These are phyloP conservation scores for Xylaria acuta DNA, from an alignment of 495 filamentous ascomycete genomes.

Conservation along the genomic window DNA sequence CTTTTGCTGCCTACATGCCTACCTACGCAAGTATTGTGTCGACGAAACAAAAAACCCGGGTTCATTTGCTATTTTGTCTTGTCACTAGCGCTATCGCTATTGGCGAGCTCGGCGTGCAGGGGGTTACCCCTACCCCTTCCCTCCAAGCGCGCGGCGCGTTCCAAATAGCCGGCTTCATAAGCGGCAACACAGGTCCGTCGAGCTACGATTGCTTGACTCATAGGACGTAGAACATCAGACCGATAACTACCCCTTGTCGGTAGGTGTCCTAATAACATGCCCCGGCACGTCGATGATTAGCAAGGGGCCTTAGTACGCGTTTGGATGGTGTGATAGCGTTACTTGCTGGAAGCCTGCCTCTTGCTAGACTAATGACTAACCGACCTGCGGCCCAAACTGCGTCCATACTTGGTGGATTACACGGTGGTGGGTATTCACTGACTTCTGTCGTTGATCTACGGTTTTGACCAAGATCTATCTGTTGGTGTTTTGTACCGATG, in stretches of 20 bases:
- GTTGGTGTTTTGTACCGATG: background rate
- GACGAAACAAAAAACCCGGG: background rate
- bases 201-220: too few relatives aligned
- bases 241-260: too few relatives aligned
- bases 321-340: background rate
- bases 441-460: background rate
- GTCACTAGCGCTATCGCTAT: too few relatives aligned
- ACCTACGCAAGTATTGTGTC: background rate
- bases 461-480: background rate
- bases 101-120: background rate
- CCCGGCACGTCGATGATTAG: background rate
- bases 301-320: conserved; percentile 5
- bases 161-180: conserved; percentile 14
- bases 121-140: background rate
- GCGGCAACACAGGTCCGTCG: conserved; percentile 10
- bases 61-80: background rate
- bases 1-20: background rate
- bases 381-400: conserved; percentile 1
- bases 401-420: background rate
- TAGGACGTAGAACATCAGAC: background rate
- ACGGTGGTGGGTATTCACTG: background rate
- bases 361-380: conserved; percentile 1
- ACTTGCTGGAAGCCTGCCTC: conserved; percentile 11
- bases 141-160: conserved; percentile 10
- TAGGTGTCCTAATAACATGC: conserved; percentile 9